These are phyloP conservation scores for Microsporum canis DNA, from an alignment of 2,329 filamentous ascomycete genomes.

Conservation along the genomic window DNA sequence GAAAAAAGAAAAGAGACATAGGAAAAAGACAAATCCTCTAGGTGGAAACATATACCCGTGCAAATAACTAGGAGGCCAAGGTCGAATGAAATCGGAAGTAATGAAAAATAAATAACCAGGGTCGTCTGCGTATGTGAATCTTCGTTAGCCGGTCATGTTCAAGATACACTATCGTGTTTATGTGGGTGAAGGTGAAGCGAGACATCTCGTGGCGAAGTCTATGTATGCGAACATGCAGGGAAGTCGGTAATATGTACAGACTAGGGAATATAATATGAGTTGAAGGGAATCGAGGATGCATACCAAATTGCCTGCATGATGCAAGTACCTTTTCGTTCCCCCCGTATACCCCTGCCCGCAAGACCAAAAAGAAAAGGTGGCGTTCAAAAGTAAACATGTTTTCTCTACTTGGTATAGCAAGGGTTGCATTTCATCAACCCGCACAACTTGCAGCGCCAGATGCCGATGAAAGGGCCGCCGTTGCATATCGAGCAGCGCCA, in stretches of 20 bases:
- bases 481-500: slow-evolving; percentile 36
- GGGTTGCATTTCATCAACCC: slow-evolving; percentile 31
- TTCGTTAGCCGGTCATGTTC: neutral
- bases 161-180: neutral
- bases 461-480: slow-evolving; percentile 31
- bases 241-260: neutral
- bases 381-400: neutral
- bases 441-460: slow-evolving; percentile 36
- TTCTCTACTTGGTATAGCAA: slow-evolving; percentile 23
- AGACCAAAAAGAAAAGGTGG: neutral
- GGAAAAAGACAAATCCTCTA: neutral
- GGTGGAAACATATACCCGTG: neutral
- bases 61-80: neutral
- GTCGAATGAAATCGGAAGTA: neutral
- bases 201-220: neutral
- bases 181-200: neutral
- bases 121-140: neutral
- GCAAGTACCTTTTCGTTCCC: neutral
- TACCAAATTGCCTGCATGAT: slow-evolving; percentile 1
- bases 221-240: neutral
- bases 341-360: neutral
- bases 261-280: neutral
- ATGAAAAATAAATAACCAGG: neutral
- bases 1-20: neutral
- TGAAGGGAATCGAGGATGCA: neutral